These are phyloP conservation scores for Neurospora tetrasperma DNA, from an alignment of 495 filamentous ascomycete species.

Conservation along the genomic window DNA sequence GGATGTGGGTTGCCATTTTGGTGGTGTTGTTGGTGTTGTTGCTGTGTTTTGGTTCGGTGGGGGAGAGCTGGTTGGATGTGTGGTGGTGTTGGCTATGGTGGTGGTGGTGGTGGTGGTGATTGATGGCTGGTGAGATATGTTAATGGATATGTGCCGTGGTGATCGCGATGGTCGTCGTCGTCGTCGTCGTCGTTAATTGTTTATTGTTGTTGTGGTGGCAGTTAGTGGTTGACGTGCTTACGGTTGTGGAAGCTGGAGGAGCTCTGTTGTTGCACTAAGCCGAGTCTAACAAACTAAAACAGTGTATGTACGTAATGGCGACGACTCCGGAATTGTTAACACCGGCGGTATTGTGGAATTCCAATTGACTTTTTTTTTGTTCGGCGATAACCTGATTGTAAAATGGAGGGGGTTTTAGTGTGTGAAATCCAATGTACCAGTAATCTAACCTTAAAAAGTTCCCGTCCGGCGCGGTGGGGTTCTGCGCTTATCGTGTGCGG, in stretches of 20 bases:
- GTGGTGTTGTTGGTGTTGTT: background rate
- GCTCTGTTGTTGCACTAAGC: too few species aligned
- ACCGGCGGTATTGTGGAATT: background rate
- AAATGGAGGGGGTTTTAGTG: background rate
- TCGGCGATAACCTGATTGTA: background rate
- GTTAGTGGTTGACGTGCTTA: too few species aligned
- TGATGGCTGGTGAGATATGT: too few species aligned
- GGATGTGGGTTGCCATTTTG: conserved; percentile 25
- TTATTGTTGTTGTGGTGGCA: background rate
- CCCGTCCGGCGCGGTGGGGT: background rate
- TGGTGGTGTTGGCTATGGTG: background rate
- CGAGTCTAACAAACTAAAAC: too few species aligned
- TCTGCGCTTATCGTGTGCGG: background rate
- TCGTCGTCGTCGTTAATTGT: background rate
- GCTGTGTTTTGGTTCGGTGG: background rate
- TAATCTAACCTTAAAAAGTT: background rate
- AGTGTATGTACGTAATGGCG: background rate
- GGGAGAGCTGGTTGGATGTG: background rate
- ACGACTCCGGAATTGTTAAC: background rate
- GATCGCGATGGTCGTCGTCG: background rate
- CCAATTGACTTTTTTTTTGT: background rate
- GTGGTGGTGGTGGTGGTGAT: too few species aligned
- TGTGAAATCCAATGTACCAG: background rate
- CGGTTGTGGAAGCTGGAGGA: background rate
- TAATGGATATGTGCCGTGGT: too few species aligned